Conservation (phyloP, 1,284 basidiomycete genomes). For the Puccinia polysora region DNA sequence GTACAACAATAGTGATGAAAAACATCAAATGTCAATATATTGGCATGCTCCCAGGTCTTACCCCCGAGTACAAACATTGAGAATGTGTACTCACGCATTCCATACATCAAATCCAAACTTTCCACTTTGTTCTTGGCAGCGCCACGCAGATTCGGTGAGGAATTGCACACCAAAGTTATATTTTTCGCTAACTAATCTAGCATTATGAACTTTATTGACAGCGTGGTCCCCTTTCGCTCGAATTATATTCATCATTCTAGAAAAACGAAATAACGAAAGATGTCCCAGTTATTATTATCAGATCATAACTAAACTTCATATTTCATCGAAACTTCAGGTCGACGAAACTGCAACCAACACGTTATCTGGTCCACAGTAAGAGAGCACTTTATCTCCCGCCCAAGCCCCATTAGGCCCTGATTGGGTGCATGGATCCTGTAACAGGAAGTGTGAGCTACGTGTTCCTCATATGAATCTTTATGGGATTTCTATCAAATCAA, state of each 20-base stretch:
- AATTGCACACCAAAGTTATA: conserved; percentile 29
- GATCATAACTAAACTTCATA: background rate
- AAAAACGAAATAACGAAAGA: background rate
- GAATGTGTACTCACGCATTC: conserved; percentile 23
- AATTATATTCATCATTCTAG: conserved; percentile 39
- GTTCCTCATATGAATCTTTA: no score
- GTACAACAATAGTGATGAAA: background rate
- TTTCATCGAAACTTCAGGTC: background rate
- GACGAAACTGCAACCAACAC: conserved; percentile 12
- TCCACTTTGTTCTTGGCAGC: conserved; percentile 30
- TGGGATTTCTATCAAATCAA: background rate
- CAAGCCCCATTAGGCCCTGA: conserved; percentile 32
- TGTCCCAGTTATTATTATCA: background rate
- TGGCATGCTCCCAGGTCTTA: background rate
- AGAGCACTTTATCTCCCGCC: conserved; percentile 22
- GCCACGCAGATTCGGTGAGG: conserved; percentile 34
- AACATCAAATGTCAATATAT: background rate
- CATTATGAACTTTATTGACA: conserved; percentile 26
- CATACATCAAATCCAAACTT: conserved; percentile 38
- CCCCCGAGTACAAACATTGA: background rate
- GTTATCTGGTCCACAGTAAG: conserved; percentile 38
- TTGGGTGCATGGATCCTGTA: conserved; percentile 30
- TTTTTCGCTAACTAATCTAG: conserved; percentile 15
- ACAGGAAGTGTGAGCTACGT: no score
- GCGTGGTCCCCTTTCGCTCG: conserved; percentile 31